Base-by-base conservation (phyloP, 805 yeast species). In the Candida piceae region DNA sequence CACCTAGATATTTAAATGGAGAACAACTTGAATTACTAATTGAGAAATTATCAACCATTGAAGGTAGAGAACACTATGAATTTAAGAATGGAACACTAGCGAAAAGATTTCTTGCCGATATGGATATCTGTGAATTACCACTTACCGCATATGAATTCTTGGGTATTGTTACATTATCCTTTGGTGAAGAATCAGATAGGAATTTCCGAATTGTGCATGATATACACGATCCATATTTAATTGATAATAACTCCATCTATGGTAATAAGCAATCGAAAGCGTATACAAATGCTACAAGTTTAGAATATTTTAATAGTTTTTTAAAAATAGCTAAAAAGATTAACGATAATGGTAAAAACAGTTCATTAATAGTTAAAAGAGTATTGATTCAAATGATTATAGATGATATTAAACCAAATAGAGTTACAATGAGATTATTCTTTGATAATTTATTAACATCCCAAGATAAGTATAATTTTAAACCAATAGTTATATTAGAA, bases 81-180 rank as follows among this genome's bases (percentile, higher is more conserved):
- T 26, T 23, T 28, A 25, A 30, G 4, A 16, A 23, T 15, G 12
- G n/a, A 2, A n/a, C n/a, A 16, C 34, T 42, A 28, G 32, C 31
- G 38, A 41, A 28, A 40, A 25, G 15, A 11, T 32, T 39, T 25
- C 27, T 35, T 22, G 29, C 35, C 9, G 46, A 41, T 21, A 21
- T 43, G 26, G 34, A 35, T 18, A 16, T 19, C 4, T 33, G 46
- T 21, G 38, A 38, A 20, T n/a, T 44, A 20, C 21, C 17, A 21
- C 29, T 44, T 15, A 31, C 44, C 6, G 29, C 29, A 6, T 16
- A 24, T n/a, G 48, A 44, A 22, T 35, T 39, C n/a, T n/a, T n/a
- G n/a, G n/a, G n/a, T n/a, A n/a, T n/a, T n/a, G n/a, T n/a, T n/a
- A n/a, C n/a, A n/a, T n/a, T n/a, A n/a, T n/a, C n/a, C n/a, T n/a